Conservation (phyloP, 2,329 filamentous ascomycete species). For the Aspergillus transmontanensis region DNA sequence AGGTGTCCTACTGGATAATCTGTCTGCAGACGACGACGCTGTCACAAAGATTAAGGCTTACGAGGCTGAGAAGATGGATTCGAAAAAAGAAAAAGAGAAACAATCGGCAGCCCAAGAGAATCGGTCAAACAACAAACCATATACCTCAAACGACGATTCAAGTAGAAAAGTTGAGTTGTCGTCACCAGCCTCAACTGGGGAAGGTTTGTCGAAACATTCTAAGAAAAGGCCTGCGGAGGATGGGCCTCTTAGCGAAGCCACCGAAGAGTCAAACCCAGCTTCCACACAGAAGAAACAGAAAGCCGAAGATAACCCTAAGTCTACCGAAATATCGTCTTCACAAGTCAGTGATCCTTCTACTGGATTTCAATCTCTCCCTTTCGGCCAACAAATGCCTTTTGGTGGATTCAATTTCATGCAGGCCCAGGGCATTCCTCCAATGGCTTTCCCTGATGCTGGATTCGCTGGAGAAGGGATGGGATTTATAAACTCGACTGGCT, state of each 20-base stretch:
- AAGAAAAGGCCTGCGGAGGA: conserved; percentile 87
- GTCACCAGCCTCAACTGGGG: conserved; percentile 34
- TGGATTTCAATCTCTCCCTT: conserved; percentile 25
- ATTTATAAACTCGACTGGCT: conserved; percentile 46
- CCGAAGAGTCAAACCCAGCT: conserved; percentile 42
- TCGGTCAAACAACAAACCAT: conserved; percentile 21
- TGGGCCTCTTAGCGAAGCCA: conserved; percentile 56
- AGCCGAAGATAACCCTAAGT: conserved; percentile 39
- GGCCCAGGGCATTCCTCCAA: conserved; percentile 31
- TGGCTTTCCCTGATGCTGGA: conserved; percentile 38
- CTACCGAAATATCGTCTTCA: conserved; percentile 11
- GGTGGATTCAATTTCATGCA: conserved; percentile 36
- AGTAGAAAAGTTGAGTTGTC: conserved; percentile 25
- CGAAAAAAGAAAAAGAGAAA: conserved; percentile 47
- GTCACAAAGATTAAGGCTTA: conserved; percentile 78
- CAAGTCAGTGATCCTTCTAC: conserved; percentile 21
- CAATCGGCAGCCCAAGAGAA: conserved; percentile 31
- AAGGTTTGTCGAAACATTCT: conserved; percentile 43
- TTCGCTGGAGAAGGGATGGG: conserved; percentile 36
- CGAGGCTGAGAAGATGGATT: conserved; percentile 55
- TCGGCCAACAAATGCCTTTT: conserved; percentile 41
- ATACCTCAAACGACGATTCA: conserved; percentile 15
- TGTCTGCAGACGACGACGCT: conserved; percentile 78
- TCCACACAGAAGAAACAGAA: conserved; percentile 47
- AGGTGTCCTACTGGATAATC: conserved; percentile 88